Base-by-base conservation (phyloP, 345 rosid genomes). In the Salix koriyanagi region DNA sequence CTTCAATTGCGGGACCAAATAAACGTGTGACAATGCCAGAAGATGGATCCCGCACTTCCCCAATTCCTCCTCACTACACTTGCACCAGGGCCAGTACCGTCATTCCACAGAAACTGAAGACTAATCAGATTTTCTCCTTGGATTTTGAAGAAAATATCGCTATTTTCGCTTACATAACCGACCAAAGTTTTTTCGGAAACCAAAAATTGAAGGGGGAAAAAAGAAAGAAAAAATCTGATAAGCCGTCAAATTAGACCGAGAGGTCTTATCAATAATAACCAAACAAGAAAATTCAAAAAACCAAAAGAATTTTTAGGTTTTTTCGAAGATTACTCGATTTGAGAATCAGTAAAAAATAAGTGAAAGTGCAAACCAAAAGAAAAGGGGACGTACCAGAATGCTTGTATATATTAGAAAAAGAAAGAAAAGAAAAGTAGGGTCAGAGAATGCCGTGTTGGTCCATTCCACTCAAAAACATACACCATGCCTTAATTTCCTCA, bases 41-140 rank as follows among this genome's bases (percentile, higher is more conserved):
- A 30, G 32, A 30, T 30, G n/a, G n/a, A 93, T 89, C 37, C 92
- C 96, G 28, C 77, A 88, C 78, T 83, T 84, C 83, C 84, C 90
- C 89, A 91, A 81, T 74, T 85, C 90, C 62, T 88, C 90, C 62
- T 88, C 93, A 8, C 77, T 66, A 80, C 87, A 89, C 80, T 97
- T 94, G 75, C 69, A 15, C 46, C 71, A 64, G 12, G 73, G 62
- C 0, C 28, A 77, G 37, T 54, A 75, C 25, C 16, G 74, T 80
- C 78, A 83, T 65, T 76, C 66, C 7, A 8, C 21, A 16, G 7
- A 10, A 56, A 2, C 61, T 0, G 5, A 21, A n/a, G 16, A 1
- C 13, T 11, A 46, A 77, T 46, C 18, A 70, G 10, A 62, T 26
- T 25, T 58, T 0, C 37, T 68, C 75, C 12, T 37, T 12, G n/a